A percentile compares a stretch with the other conserved stretches of the same genome.
Evolutionary conservation across 352 stramenopile species (phyloP).

Genomic region (Thraustochytrium striatum): DNA sequence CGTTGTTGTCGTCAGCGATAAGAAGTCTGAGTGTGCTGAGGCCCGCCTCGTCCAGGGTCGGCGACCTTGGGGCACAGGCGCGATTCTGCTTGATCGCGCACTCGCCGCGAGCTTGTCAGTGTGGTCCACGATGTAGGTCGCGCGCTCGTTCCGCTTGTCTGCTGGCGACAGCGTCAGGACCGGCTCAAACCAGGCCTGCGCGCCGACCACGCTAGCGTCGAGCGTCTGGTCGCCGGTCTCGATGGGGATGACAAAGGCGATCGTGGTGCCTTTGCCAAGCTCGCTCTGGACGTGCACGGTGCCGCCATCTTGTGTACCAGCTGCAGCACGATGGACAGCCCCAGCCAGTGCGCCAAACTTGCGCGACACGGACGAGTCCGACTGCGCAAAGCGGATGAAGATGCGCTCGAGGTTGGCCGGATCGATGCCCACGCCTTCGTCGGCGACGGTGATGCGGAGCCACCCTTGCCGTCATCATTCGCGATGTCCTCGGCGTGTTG

Average conservation of each 20-base stretch:
- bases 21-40: slow-evolving; percentile 57
- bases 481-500: too few species aligned
- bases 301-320: slow-evolving; percentile 62
- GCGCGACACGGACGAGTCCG: not conserved
- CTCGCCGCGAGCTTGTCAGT: too few species aligned
- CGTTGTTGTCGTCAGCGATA: slow-evolving; percentile 54
- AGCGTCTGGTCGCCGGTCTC: not conserved
- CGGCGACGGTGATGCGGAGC: slow-evolving; percentile 1
- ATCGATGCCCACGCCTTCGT: slow-evolving; percentile 49
- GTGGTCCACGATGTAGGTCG: too few species aligned
- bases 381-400: slow-evolving; percentile 37
- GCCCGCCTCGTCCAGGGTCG: not conserved
- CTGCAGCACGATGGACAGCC: slow-evolving; percentile 56
- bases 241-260: slow-evolving; percentile 74
- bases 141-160: too few species aligned
- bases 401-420: not conserved
- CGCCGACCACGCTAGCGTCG: not conserved
- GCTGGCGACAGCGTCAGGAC: not conserved
- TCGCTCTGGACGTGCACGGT: slow-evolving; percentile 70
- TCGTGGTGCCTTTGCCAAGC: slow-evolving; percentile 68
- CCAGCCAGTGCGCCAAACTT: slow-evolving; percentile 57
- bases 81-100: not conserved
- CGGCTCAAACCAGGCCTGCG: not conserved
- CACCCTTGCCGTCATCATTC: too few species aligned
- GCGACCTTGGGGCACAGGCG: not conserved